These are phyloP conservation scores for Colletotrichum truncatum DNA, from an alignment of 2,329 filamentous ascomycete genomes.

Conservation along the genomic window DNA sequence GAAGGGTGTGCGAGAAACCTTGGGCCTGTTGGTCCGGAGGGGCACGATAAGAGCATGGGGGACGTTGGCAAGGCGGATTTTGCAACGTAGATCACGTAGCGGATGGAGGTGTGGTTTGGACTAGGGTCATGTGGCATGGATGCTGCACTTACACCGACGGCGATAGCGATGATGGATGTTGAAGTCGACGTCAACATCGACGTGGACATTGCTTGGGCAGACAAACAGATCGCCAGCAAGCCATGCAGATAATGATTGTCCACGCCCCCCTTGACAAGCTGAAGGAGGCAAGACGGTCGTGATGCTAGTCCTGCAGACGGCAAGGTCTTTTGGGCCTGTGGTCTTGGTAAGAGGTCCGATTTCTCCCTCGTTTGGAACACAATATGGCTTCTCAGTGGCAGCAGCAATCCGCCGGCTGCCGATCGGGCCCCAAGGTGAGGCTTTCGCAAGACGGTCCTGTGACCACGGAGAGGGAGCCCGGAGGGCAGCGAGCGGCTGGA, in stretches of 20 bases:
- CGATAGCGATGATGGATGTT: constrained; percentile 9
- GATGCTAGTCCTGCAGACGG: not conserved
- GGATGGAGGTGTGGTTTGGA: not conserved
- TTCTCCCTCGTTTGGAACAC: not conserved
- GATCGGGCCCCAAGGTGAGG: constrained; percentile 20
- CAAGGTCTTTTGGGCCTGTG: not conserved
- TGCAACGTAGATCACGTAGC: constrained; percentile 14
- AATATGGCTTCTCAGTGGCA: constrained; percentile 1
- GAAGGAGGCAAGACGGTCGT: constrained; percentile 2
- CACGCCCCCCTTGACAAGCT: constrained; percentile 17
- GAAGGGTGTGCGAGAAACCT: not conserved
- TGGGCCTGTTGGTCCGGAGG: constrained; percentile 13
- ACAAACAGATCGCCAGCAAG: not conserved
- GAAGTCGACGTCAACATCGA: no score
- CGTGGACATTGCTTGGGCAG: not conserved
- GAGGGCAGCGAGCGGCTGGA: constrained; percentile 22
- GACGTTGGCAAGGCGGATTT: constrained; percentile 6
- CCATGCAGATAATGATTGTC: not conserved
- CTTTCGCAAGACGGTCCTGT: constrained; percentile 22
- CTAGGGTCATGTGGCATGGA: not conserved
- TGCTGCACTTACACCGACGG: constrained; percentile 12
- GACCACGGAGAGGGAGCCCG: constrained; percentile 25
- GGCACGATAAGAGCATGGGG: not conserved
- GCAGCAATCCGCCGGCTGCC: constrained; percentile 16
- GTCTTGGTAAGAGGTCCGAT: not conserved